Evolutionary conservation across 257 asterid species (phyloP).

Genomic region (Solanum paucissectum): DNA sequence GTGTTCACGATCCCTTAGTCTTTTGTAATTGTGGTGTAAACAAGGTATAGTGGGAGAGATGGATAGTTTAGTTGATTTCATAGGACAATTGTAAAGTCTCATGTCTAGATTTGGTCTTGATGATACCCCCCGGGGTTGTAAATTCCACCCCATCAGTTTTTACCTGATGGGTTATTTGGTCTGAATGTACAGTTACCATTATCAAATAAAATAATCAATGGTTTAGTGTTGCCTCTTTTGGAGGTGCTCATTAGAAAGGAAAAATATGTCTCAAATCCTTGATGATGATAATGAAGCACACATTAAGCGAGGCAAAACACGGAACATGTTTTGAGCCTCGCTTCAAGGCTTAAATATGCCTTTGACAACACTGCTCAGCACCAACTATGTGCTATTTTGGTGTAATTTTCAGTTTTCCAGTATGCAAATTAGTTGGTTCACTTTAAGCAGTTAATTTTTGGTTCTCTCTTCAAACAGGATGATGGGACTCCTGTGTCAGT

Average conservation of each 20-base stretch:
- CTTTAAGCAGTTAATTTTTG: not conserved
- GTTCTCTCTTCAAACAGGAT: conserved; percentile 38
- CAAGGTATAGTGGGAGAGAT: not conserved
- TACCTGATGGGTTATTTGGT: not conserved
- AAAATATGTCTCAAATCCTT: not conserved
- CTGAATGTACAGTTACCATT: not conserved
- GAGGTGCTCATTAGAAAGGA: not conserved
- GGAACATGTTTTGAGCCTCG: not conserved
- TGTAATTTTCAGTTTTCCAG: not conserved
- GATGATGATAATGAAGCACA: not conserved
- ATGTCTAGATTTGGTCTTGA: not conserved
- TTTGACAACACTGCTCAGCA: not conserved
- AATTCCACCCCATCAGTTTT: not conserved
- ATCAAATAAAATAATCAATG: not conserved
- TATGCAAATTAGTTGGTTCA: not conserved
- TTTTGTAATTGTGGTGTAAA: not conserved
- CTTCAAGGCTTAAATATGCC: not conserved
- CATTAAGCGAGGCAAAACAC: not conserved
- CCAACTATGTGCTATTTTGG: not conserved
- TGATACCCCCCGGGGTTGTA: not conserved
- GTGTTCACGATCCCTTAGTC: not conserved
- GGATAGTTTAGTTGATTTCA: not conserved
- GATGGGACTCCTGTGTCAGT: conserved; percentile 95
- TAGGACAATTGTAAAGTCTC: not conserved
- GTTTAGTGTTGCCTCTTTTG: not conserved